phyloP scores from a whole-genome alignment of 257 asterid genomes.

The Voacanga thouarsii region DNA sequence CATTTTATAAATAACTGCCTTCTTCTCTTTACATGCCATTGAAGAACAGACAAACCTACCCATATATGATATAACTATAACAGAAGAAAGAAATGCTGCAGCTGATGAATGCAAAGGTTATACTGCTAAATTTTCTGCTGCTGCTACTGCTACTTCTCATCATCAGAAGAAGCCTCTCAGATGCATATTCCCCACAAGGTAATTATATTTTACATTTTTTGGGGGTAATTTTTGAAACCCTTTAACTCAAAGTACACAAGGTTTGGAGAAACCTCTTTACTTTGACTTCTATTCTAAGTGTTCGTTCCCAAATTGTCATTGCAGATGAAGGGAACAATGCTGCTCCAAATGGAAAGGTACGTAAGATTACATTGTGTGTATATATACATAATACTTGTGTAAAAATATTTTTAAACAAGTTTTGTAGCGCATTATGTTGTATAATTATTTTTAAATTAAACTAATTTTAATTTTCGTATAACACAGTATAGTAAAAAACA shows the following conservation, averaged over 20 bases:
- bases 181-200: conserved; percentile 11
- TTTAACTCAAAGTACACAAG: too few species aligned
- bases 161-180: conserved; percentile 20
- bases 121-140: conserved; percentile 28
- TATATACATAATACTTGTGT: too few species aligned
- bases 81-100: conserved; percentile 24
- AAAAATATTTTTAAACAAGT: too few species aligned
- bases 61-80: not conserved
- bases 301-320: conserved; percentile 17
- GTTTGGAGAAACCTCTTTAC: not conserved
- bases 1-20: conserved; percentile 5
- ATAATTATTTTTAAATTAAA: too few species aligned
- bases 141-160: conserved; percentile 20
- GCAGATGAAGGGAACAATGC: conserved; percentile 22
- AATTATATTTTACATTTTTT: not conserved
- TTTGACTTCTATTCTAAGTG: not conserved
- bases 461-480: too few species aligned
- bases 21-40: conserved; percentile 32
- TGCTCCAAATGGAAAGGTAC: conserved; percentile 32
- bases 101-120: conserved; percentile 20
- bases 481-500: not conserved
- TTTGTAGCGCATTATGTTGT: too few species aligned
- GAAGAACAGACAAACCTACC: conserved; percentile 18
- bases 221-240: not conserved
- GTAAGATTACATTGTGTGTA: not conserved